Evolutionary conservation across 2,329 filamentous ascomycete genomes (phyloP).

Genomic region (Fusarium nygamai): DNA sequence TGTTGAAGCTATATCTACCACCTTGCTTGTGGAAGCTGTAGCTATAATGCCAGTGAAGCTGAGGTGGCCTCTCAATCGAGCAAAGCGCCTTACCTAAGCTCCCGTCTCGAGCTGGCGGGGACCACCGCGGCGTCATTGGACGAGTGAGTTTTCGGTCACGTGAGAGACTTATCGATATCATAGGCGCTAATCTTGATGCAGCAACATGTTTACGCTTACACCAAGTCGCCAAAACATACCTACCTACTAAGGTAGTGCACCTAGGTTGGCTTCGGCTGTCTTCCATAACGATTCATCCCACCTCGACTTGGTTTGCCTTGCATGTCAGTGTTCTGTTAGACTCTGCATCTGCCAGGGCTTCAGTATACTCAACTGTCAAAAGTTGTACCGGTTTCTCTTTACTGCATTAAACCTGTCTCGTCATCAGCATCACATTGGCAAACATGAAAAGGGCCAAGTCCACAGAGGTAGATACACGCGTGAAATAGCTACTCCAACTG

Average conservation of each 20-base stretch:
- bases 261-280: not conserved
- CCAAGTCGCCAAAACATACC: slow-evolving; percentile 43
- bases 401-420: not conserved
- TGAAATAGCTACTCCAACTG: slow-evolving; percentile 32
- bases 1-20: slow-evolving; percentile 21
- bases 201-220: slow-evolving; percentile 46
- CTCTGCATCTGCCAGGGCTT: not conserved
- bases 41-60: slow-evolving; percentile 44
- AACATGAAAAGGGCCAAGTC: slow-evolving; percentile 43
- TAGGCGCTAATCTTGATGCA: slow-evolving; percentile 36
- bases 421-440: slow-evolving; percentile 7
- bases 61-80: slow-evolving; percentile 48
- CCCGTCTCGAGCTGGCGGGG: not conserved
- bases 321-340: slow-evolving; percentile 9
- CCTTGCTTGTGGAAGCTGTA: slow-evolving; percentile 19
- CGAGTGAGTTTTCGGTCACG: slow-evolving; percentile 9
- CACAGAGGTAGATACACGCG: slow-evolving; percentile 43
- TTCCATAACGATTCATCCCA: slow-evolving; percentile 21
- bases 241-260: not conserved
- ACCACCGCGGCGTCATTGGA: slow-evolving; percentile 6
- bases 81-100: slow-evolving; percentile 38
- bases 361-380: not conserved
- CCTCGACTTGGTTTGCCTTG: slow-evolving; percentile 20
- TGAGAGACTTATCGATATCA: not conserved
- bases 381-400: not conserved